Conservation (phyloP, 441 rosid species). For the Croton setiger region DNA sequence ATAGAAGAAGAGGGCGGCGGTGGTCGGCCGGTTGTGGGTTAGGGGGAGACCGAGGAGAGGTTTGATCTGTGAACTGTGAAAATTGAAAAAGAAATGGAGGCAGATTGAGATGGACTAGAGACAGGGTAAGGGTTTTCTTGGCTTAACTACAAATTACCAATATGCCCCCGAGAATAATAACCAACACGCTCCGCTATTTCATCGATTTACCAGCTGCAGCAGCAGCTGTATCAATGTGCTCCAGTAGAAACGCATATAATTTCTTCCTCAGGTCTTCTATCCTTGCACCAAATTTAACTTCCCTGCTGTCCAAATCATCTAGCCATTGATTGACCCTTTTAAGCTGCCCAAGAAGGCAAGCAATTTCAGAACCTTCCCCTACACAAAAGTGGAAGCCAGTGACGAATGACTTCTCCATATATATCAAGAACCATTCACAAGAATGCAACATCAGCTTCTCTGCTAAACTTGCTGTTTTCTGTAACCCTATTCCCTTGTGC, state of each 20-base stretch:
- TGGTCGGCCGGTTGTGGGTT: no score
- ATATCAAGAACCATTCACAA: constrained; percentile 45
- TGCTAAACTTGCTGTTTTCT: constrained; percentile 34
- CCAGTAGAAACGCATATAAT: constrained; percentile 36
- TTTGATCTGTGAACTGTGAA: no score
- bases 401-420: constrained; percentile 41
- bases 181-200: background rate
- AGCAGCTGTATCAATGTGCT: constrained; percentile 30
- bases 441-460: constrained; percentile 41
- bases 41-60: no score
- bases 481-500: constrained; percentile 27
- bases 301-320: constrained; percentile 27
- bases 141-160: no score
- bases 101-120: no score
- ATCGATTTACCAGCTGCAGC: constrained; percentile 19
- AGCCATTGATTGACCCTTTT: constrained; percentile 44
- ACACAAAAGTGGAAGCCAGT: constrained; percentile 23
- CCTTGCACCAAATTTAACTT: constrained; percentile 26
- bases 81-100: no score
- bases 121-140: no score
- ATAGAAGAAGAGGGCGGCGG: no score
- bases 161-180: no score
- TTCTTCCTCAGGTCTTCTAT: constrained; percentile 41
- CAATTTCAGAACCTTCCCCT: constrained; percentile 31
- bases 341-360: constrained; percentile 32